These are phyloP conservation scores for Candida mesenterica DNA, from an alignment of 1,139 yeast genomes.

Conservation along the genomic window DNA sequence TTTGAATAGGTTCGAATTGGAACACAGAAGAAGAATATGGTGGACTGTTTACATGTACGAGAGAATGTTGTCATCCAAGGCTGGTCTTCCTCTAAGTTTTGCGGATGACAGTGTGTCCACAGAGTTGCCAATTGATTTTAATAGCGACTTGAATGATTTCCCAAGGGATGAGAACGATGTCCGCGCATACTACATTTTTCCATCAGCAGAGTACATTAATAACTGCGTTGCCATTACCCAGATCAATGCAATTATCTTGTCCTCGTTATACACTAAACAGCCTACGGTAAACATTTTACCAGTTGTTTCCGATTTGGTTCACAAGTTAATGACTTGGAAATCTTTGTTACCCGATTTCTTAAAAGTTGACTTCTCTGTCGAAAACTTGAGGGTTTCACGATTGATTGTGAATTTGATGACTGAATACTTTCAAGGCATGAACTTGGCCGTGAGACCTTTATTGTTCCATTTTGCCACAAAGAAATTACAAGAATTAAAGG, in stretches of 20 bases:
- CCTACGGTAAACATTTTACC: slow-evolving; percentile 75
- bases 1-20: slow-evolving; percentile 63
- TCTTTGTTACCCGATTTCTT: slow-evolving; percentile 61
- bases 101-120: slow-evolving; percentile 79
- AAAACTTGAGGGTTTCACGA: slow-evolving; percentile 59
- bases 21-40: slow-evolving; percentile 81
- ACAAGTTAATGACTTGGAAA: slow-evolving; percentile 70
- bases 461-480: slow-evolving; percentile 75
- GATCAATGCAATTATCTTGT: slow-evolving; percentile 71
- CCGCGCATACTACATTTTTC: slow-evolving; percentile 63
- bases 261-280: slow-evolving; percentile 72
- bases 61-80: slow-evolving; percentile 80
- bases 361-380: slow-evolving; percentile 59
- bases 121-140: slow-evolving; percentile 71
- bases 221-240: slow-evolving; percentile 81
- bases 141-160: slow-evolving; percentile 53
- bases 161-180: slow-evolving; percentile 52
- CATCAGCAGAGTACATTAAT: slow-evolving; percentile 75
- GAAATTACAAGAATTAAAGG: slow-evolving; percentile 55
- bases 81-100: slow-evolving; percentile 77
- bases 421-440: slow-evolving; percentile 83
- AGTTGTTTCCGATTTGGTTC: slow-evolving; percentile 68
- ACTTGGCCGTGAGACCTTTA: slow-evolving; percentile 77
- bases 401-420: slow-evolving; percentile 77
- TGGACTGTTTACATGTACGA: slow-evolving; percentile 93